Conservation (phyloP, 148 eudicot species). For the Rhododendron ferrugineum region DNA sequence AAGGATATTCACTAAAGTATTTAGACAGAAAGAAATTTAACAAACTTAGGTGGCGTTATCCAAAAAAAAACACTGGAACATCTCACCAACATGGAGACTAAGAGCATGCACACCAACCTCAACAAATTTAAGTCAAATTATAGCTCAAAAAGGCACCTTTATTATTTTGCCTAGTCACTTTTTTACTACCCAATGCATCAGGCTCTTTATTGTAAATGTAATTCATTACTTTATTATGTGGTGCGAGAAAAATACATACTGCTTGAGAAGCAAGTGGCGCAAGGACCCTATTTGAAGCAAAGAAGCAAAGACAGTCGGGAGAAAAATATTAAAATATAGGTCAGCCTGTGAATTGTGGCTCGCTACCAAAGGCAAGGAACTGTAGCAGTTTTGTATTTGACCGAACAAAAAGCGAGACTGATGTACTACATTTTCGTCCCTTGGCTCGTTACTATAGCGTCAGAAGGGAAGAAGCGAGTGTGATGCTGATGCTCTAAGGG, state of each 20-base stretch:
- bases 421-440: neutral
- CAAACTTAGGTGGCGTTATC: neutral
- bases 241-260: neutral
- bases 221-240: neutral
- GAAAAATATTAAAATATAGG: neutral
- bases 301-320: neutral
- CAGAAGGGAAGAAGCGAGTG: neutral
- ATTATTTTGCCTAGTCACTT: neutral
- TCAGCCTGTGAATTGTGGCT: neutral
- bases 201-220: neutral
- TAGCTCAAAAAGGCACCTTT: neutral
- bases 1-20: neutral
- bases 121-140: neutral
- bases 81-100: neutral
- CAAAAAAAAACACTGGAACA: neutral
- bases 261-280: neutral
- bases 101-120: neutral
- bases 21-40: neutral
- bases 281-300: no score
- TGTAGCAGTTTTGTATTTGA: neutral
- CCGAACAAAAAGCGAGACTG: neutral
- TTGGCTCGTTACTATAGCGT: neutral
- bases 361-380: neutral
- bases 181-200: neutral
- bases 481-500: no score